Percentiles rank a stretch among this genome's conserved stretches.
These are phyloP conservation scores for Penicillium sp. DNA, from an alignment of 2,329 filamentous ascomycete genomes.

Conservation along the genomic window DNA sequence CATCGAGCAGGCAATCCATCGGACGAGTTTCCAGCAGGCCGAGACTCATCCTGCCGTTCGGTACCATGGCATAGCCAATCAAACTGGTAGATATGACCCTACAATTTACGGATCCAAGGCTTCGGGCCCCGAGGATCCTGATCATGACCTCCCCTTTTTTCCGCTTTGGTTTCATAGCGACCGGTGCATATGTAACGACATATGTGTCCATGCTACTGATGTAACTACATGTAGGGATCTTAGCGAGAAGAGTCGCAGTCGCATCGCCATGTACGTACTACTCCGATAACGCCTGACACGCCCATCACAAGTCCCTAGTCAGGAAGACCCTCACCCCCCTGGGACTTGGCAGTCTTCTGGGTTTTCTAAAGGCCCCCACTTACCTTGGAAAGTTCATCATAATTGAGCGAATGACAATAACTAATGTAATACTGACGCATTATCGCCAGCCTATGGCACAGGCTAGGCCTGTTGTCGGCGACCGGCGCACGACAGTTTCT, in stretches of 20 bases:
- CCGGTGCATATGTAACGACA: too few species aligned
- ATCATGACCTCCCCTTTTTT: slow-evolving; percentile 17
- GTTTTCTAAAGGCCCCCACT: slow-evolving; percentile 3
- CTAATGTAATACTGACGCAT: too few species aligned
- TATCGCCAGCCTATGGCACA: too few species aligned
- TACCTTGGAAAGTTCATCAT: too few species aligned
- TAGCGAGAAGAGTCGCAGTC: too few species aligned
- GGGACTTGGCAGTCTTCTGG: too few species aligned
- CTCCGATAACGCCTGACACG: too few species aligned
- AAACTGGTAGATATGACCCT: background rate
- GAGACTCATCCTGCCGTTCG: slow-evolving; percentile 21
- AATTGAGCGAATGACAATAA: too few species aligned
- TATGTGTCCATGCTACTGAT: too few species aligned
- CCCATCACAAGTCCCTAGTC: too few species aligned
- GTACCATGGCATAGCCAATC: slow-evolving; percentile 17
- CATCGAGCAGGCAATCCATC: slow-evolving; percentile 16
- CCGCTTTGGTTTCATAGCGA: slow-evolving; percentile 5
- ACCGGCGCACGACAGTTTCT: slow-evolving; percentile 8
- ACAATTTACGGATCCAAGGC: slow-evolving; percentile 13
- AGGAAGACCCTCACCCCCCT: slow-evolving; percentile 2
- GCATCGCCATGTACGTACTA: too few species aligned
- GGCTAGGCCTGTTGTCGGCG: slow-evolving; percentile 9
- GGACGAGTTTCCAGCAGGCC: slow-evolving; percentile 15
- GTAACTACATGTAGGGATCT: too few species aligned
- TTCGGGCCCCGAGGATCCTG: slow-evolving; percentile 17